Conservation (phyloP, 345 rosid species). For the Camelina sativa region DNA sequence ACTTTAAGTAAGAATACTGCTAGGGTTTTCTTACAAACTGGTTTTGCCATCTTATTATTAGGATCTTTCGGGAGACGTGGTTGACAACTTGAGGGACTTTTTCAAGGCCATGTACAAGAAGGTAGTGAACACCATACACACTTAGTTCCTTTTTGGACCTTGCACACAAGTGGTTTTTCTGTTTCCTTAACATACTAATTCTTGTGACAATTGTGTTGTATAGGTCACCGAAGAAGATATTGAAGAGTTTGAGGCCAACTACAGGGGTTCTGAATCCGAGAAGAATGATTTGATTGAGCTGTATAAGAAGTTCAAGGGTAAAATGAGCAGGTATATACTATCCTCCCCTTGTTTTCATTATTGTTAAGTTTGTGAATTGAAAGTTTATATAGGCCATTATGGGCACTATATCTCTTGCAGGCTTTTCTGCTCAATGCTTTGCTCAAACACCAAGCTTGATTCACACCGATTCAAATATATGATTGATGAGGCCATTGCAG, state of each 20-base stretch:
- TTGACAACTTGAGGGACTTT: conserved; percentile 72
- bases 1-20: background rate
- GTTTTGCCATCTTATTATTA: conserved; percentile 44
- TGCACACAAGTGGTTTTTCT: background rate
- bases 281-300: conserved; percentile 83
- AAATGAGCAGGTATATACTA: conserved; percentile 68
- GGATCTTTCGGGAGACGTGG: conserved; percentile 83
- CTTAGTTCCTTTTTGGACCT: conserved; percentile 1
- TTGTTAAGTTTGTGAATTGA: background rate
- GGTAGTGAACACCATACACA: conserved; percentile 46
- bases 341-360: conserved; percentile 9
- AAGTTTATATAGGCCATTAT: background rate
- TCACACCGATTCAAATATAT: conserved; percentile 86
- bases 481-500: conserved; percentile 70
- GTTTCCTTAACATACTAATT: conserved; percentile 11
- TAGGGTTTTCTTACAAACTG: background rate
- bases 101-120: conserved; percentile 77
- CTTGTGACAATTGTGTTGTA: conserved; percentile 8
- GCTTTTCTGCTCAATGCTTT: conserved; percentile 92
- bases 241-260: conserved; percentile 84
- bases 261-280: conserved; percentile 94
- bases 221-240: conserved; percentile 87
- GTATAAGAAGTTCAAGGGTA: conserved; percentile 66
- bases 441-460: conserved; percentile 88
- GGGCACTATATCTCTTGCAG: conserved; percentile 45